Evolutionary conservation across 352 stramenopile species (phyloP), one percentile per base, ranked within the genome.

Genomic region (Phytophthora syringae): DNA sequence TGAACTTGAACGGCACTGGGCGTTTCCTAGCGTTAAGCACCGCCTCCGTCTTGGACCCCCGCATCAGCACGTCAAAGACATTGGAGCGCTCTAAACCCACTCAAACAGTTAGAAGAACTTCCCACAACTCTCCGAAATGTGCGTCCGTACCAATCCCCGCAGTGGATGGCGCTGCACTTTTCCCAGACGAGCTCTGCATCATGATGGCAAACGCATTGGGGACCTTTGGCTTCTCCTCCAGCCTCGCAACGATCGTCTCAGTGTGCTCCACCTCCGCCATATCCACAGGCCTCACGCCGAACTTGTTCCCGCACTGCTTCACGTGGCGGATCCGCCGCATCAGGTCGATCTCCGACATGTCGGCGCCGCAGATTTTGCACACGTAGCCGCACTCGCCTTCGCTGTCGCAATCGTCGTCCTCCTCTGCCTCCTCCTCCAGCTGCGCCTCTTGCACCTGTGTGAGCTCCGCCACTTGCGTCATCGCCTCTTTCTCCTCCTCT

Each of bases 21-120:
- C 72, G 75, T 21, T 71, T 67, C 12, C 66, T 59, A 25, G 59
- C 67, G 28, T 77, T 71, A 13, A 76, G 56, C 13, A 93, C 76
- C 0, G 82, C 67, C 21, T 75, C 71, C 0, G 84, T 92, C 64
- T 84, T 84, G 36, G 84, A 86, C 53, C 82, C 83, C 37, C 90
- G 85, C 88, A 95, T 95, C 34, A 94, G 51, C 21, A 94, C 68
- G 15, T 95, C 83, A 52, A 95, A 95, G 6, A 89, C 86, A 49
- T 92, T 93, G 10, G 79, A 80, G 32, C 57, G 64, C 40, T 66
- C 70, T 76, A 27, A 11, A 34, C 7, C 28, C 13, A 57, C 51
- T 21, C 36, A 21, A 56, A 44, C 7, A 27, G 18, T 47, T 24
- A 47, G 40, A 47, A 16, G n/a, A 47, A 27, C 40, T 7, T 47